Conservation (phyloP, 164 flowering plant species). For the Vitis amurensis region DNA sequence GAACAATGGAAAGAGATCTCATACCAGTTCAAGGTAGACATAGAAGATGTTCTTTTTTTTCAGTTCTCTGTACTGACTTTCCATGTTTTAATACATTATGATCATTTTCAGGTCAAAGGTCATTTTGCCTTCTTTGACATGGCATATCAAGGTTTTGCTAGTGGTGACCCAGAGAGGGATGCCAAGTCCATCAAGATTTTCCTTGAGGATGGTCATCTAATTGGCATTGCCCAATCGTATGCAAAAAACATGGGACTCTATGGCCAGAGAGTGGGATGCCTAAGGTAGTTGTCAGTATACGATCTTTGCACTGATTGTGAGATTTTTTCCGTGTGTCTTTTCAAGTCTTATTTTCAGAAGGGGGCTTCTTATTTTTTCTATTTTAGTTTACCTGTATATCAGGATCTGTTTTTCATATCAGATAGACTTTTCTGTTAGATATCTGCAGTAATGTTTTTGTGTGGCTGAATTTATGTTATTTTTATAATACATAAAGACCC, state of each 20-base stretch:
- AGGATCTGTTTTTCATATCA: no score
- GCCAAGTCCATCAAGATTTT: constrained; percentile 89
- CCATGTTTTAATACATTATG: neutral
- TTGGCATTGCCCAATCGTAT: constrained; percentile 92
- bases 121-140: constrained; percentile 96
- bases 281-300: constrained; percentile 50
- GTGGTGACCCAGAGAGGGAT: constrained; percentile 94
- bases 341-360: no score
- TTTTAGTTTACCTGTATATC: no score
- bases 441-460: no score
- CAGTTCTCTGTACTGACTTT: neutral
- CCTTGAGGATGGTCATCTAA: constrained; percentile 89
- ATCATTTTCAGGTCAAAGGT: constrained; percentile 62
- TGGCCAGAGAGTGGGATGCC: constrained; percentile 97
- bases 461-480: no score
- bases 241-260: constrained; percentile 99
- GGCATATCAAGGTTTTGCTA: constrained; percentile 99
- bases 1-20: constrained; percentile 97
- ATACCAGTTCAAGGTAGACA: constrained; percentile 64
- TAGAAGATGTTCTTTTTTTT: neutral
- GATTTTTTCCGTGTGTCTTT: no score
- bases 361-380: no score
- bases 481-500: no score
- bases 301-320: neutral
- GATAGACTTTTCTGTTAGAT: no score